Percentiles rank a stretch among this genome's conserved stretches.
Conservation (phyloP, 2,329 filamentous ascomycete species). For the Chaetomium sp. region DNA sequence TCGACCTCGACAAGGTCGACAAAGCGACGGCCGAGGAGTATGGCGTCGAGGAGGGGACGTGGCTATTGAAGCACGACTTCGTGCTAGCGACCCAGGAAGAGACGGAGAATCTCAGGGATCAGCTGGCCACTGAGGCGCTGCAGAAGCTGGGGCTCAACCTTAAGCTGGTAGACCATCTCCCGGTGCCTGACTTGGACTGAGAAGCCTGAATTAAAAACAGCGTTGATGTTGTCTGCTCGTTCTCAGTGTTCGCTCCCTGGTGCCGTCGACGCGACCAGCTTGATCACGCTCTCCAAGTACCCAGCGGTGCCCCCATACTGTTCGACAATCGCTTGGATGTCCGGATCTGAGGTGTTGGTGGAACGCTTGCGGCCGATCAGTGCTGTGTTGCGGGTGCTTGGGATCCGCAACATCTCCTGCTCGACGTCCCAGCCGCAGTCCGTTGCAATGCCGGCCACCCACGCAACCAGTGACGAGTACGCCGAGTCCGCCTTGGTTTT, state of each 20-base stretch:
- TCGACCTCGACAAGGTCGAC: constrained; percentile 59
- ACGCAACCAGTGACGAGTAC: constrained; percentile 81
- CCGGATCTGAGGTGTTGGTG: constrained; percentile 37
- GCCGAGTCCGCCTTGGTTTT: constrained; percentile 62
- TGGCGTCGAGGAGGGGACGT: constrained; percentile 62
- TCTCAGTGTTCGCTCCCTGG: constrained; percentile 15
- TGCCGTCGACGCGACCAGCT: constrained; percentile 51
- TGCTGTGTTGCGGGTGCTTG: constrained; percentile 84
- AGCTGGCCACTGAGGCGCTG: constrained; percentile 66
- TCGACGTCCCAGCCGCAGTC: constrained; percentile 77
- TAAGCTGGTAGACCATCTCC: constrained; percentile 74
- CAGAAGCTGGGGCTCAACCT: constrained; percentile 66
- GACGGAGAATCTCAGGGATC: constrained; percentile 65
- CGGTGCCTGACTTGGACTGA: constrained; percentile 67
- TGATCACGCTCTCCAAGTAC: constrained; percentile 61
- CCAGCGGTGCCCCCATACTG: constrained; percentile 59
- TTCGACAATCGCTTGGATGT: constrained; percentile 49
- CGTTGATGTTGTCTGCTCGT: constrained; percentile 12
- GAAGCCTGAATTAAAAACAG: constrained; percentile 18
- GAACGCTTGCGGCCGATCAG: constrained; percentile 66
- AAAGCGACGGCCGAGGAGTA: constrained; percentile 61
- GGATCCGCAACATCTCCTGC: constrained; percentile 85
- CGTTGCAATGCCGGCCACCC: constrained; percentile 68
- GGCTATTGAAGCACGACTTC: constrained; percentile 72
- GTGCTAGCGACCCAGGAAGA: constrained; percentile 73